Base-by-base conservation (phyloP, 2,329 filamentous ascomycete genomes). In the Alternaria sp. region DNA sequence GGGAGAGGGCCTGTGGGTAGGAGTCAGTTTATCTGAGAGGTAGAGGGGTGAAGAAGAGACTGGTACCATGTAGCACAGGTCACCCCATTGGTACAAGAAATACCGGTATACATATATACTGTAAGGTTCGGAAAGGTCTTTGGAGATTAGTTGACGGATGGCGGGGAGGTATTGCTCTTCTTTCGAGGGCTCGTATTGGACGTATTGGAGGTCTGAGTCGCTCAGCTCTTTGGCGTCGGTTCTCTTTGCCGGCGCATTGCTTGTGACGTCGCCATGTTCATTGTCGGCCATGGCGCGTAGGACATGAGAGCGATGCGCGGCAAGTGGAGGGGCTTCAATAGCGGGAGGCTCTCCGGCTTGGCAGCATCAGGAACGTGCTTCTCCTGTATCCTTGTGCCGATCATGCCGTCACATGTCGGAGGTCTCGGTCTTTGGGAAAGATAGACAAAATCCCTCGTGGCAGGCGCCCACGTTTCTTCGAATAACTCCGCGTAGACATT, bases 101-200 rank as follows among this genome's bases (percentile, higher is more conserved):
- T 99, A 99, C 32, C 95, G 89, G 80, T 98, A 99, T 60, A 99
- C 95, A 82, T 99, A 99, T 77, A 99, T 98, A 81, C 94, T 98
- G 79, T 99, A 99, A 2, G 95, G 95, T 79, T 99, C 95, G 70
- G 94, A 98, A 51, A 99, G 86, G 77, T 98, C 95, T 74, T 94
- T 97, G 45, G 94, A 95, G 74, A 99, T 99, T 75, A 99, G 83
- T 59, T 94, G 90, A 57, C 94, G 90, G 79, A 99, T 97, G 43
- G 93, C 89, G 36, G 93, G 89, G 43, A 99, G 88, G 76, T 95
- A 89, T 57, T 83, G 81, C 54, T 85, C 84, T 74, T 90, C 89
- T 66, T 87, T 86, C 51, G 83, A 76, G 56, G 79, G 78, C 63
- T 87, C 83, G 75, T 90, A 91, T 70, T 86, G 86, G 62, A 87